Evolutionary conservation across 768 basidiomycete genomes (phyloP), one percentile per base, ranked within the genome.

Genomic region (Tricholoma sp.): DNA sequence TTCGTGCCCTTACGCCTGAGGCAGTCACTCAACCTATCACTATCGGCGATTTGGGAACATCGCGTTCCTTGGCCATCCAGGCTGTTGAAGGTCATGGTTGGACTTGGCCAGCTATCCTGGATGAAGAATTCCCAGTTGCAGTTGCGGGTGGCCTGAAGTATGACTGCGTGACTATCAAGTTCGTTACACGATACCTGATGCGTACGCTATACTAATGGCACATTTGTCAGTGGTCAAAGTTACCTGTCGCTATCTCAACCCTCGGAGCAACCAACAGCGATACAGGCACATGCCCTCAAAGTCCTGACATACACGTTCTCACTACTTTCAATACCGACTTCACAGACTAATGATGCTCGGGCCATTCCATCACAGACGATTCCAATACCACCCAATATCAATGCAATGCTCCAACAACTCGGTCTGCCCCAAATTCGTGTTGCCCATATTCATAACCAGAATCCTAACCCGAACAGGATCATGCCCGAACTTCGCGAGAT

Each of bases 271-370:
- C 86, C 88, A 2, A 85, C 82, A 31, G 70, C 79, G n/a, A 64
- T 74, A 41, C 89, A 91, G 65, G 60, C 71, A 11, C 87, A 88
- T 64, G 86, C 88, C 3, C 72, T 90, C 44, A 76, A 80, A 54
- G 78, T 89, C 13, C 76, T 90, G 5, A 78, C 82, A 34, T 74
- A 76, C 61, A 85, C 85, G 33, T 84, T 79, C 68, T 74, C 75
- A 34, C 72, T 81, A 36, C 68, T 81, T 50, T 68, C 73, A 15
- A 66, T 76, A 62, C 66, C 71, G 59, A 61, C 61, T 44, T 59
- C 54, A 60, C 66, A 60, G 42, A 58, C 52, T 36, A 57, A 50
- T 56, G 60, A 57, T 52, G 52, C 62, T 52, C 69, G 57, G 57
- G 65, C 39, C 63, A 62, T 32, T 65, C 59, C 59, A 5, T 53